Conservation (phyloP, 768 basidiomycete genomes). For the Mycena rosella region DNA sequence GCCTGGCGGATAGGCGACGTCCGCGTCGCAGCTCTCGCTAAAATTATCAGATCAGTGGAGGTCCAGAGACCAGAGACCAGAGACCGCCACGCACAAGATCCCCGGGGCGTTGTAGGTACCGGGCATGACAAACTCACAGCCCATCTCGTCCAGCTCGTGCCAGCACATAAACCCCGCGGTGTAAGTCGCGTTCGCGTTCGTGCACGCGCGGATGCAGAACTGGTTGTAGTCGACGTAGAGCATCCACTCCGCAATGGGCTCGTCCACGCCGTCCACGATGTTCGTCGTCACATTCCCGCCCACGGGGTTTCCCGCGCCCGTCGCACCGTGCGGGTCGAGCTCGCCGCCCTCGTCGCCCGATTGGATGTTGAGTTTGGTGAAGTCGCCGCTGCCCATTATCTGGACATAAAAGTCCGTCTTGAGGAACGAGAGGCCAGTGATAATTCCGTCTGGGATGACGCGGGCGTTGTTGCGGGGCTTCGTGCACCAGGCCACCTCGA, state of each 20-base stretch:
- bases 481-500: conserved; percentile 34
- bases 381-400: conserved; percentile 57
- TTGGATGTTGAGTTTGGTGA: conserved; percentile 56
- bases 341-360: conserved; percentile 58
- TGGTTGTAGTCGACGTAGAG: conserved; percentile 52
- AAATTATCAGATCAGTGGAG: neutral
- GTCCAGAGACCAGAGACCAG: too few species aligned
- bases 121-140: conserved; percentile 61
- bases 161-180: conserved; percentile 15
- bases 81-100: conserved; percentile 51
- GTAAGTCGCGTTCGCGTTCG: conserved; percentile 50
- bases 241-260: conserved; percentile 59
- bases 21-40: conserved; percentile 59
- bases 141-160: conserved; percentile 46
- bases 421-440: conserved; percentile 27
- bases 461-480: conserved; percentile 31
- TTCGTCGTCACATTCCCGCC: conserved; percentile 62
- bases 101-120: conserved; percentile 58
- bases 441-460: conserved; percentile 30
- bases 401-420: conserved; percentile 55
- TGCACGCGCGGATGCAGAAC: conserved; percentile 59
- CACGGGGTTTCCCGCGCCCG: conserved; percentile 56
- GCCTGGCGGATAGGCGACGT: conserved; percentile 61
- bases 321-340: conserved; percentile 59
- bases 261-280: conserved; percentile 51